Base-by-base conservation (phyloP, 2,329 filamentous ascomycete species). In the Ophioceras dolichostomum region DNA sequence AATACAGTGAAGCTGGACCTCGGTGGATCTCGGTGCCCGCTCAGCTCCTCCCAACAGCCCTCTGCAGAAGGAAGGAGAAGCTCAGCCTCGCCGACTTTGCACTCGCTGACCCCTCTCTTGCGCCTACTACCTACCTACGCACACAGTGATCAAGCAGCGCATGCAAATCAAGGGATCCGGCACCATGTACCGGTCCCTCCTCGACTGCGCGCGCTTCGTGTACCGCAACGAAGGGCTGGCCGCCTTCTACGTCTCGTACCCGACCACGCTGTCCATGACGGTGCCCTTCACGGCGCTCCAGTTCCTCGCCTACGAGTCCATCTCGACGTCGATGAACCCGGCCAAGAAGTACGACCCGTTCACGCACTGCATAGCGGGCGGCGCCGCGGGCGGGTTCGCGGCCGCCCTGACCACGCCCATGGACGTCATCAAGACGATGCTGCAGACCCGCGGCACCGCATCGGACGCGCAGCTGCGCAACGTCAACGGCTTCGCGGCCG, bases 141-240 rank as follows among this genome's bases (percentile, higher is more conserved):
- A 45, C 30, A 32, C 52, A 95, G 91, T 98, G 43, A 94, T 98
- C 67, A 98, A 98, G 65, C 91, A 98, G 61, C 84, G 91, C 51
- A 98, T 98, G 91, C 91, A 98, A 61, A 83, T 98, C 41, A 85
- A 94, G 57, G 83, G 91, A 52, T 96, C 89, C n/a, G 78, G 79
- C 47, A 76, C 73, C 48, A 77, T 80, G 65, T 94, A 96, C 64
- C 81, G 79, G 50, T 87, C 83, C 17, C 80, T 96, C 62, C 57
- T 71, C 39, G 82, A 95, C 55, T 98, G 91, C 67, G 89, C 89
- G 40, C 76, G 72, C 55, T 81, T 85, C 47, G 82, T 98, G 43
- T 94, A 94, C 64, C 76, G 72, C 51, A 80, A 76, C 37, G 91
- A 98, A 61, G 91, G 91, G 38, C 59, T 96, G 32, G 74, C 78